These are phyloP conservation scores for Talaromyces sp. DNA, from an alignment of 2,329 filamentous ascomycete species.

Conservation along the genomic window DNA sequence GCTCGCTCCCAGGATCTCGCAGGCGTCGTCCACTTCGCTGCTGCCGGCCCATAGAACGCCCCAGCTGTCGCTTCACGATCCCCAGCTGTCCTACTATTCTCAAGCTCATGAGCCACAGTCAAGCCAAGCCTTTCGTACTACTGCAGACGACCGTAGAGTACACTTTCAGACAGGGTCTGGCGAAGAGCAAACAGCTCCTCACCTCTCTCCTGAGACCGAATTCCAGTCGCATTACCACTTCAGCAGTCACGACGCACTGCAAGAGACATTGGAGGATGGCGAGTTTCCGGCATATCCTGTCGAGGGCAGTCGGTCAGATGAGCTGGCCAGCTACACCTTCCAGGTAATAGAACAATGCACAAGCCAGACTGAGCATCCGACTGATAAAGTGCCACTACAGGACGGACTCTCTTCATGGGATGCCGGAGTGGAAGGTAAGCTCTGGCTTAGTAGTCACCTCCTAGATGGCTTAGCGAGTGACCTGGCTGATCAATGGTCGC, in stretches of 20 bases:
- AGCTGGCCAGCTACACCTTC: background rate
- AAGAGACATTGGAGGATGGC: background rate
- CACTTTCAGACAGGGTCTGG: conserved; percentile 6
- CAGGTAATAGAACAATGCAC: background rate
- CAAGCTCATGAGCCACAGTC: background rate
- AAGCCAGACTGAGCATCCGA: background rate
- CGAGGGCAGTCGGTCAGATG: background rate
- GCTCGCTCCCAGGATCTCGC: conserved; percentile 28
- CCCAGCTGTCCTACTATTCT: background rate
- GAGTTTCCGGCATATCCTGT: background rate
- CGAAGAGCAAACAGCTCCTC: background rate
- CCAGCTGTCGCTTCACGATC: background rate
- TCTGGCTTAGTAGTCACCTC: conserved; percentile 1
- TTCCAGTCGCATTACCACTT: background rate
- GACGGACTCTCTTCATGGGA: conserved; percentile 7
- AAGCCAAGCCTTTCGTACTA: background rate
- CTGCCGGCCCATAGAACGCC: background rate
- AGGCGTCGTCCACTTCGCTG: conserved; percentile 3
- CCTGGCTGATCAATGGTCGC: conserved; percentile 12
- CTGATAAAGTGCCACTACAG: background rate
- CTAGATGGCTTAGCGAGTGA: conserved; percentile 7
- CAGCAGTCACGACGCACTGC: background rate
- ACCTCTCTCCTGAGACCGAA: background rate
- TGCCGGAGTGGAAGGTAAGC: conserved; percentile 12
- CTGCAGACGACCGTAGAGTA: background rate